Evolutionary conservation across 2,329 filamentous ascomycete genomes (phyloP), one percentile per base, ranked within the genome.

Genomic region (Septoria petroselini): DNA sequence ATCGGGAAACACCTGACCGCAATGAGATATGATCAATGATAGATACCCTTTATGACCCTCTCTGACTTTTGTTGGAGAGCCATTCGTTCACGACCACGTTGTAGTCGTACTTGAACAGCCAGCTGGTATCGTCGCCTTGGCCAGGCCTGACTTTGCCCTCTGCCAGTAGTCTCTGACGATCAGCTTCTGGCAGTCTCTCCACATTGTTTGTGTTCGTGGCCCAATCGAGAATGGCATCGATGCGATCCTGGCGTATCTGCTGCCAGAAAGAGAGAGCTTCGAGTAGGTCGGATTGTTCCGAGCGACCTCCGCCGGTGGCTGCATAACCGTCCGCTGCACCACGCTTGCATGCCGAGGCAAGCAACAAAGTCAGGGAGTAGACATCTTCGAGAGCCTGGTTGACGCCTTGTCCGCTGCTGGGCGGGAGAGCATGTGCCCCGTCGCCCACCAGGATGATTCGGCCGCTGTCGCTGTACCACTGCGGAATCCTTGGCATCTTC

Each of bases 321-420:
- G 5, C 33, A 18, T 7, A 8, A 19, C 17, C 21, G 15, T 7
- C 7, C n/a, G 5, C 33, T 14, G 7, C 17, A 19, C 35, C 19
- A 12, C 15, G 18, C 11, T 15, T 19, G 18, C 5, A 12, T 30
- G 23, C 14, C 23, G 39, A 41, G 39, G 15, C 43, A 7, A 70
- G 60, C 1, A 78, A 63, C 18, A 76, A 51, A 0, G 70, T 65
- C 7, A 80, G 65, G 0, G 72, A 68, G 53, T 77, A 73, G 0
- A 70, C 71, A 62, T 82, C 79, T 60, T 82, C 79, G 8, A 82
- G 59, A 0, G 76, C 79, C 62, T 81, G 78, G 3, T 73, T 76
- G 0, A 75, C 72, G 0, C 79, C 80, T 61, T 82, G 79, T 1
- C 78, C 78, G 0, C 73, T 74, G 3, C 73, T 75, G 0, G 79